Evolutionary conservation across 805 yeast species (phyloP), one percentile per base, ranked within the genome.

Genomic region (Wickerhamomyces sydowiorum): DNA sequence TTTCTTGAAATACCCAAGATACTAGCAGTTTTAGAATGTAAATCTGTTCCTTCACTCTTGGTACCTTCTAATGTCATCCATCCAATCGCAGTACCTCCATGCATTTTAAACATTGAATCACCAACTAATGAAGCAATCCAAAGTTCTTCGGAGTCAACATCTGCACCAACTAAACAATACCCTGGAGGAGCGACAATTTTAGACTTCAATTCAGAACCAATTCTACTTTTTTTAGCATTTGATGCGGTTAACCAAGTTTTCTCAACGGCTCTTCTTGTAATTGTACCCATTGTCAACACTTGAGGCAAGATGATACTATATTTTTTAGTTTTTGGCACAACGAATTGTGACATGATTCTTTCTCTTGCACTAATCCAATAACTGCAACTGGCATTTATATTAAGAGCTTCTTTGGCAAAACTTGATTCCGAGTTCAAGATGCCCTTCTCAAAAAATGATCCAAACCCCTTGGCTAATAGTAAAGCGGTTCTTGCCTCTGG

Each of bases 41-140:
- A 65, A 65, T 93, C 99, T 0, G 99, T 95, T 5, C 93, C 95
- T 41, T 85, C 91, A 43, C 68, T 71, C 64, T 93, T 93, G 4
- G 91, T 80, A 17, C 99, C 99, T 67, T 93, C 99, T 42, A 93
- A 70, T 2, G 97, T 90, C 99, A 93, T 95, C 99, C 99, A 95
- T 0, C 98, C 97, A 41, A 95, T 75, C 0, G 98, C 96, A 0
- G 98, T 88, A 13, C 95, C 95, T 6, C 99, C 99, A 61, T 93
- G 99, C 20, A 86, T 67, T 27, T 82, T 78, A 62, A 91, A 87
- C 40, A 82, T 77, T 0, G 98, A 82, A 59, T 93, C 99, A 3
- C 99, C 97, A 25, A 91, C 81, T 20, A 95, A 66, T 17, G 96
- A 85, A 0, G 99, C 99, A 51, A 93, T 93, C 99, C 99, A 93